A percentile compares a stretch with the other conserved stretches of the same genome.
phyloP scores from a whole-genome alignment of 495 filamentous ascomycete species.

The Talaromyces trachyspermus region DNA sequence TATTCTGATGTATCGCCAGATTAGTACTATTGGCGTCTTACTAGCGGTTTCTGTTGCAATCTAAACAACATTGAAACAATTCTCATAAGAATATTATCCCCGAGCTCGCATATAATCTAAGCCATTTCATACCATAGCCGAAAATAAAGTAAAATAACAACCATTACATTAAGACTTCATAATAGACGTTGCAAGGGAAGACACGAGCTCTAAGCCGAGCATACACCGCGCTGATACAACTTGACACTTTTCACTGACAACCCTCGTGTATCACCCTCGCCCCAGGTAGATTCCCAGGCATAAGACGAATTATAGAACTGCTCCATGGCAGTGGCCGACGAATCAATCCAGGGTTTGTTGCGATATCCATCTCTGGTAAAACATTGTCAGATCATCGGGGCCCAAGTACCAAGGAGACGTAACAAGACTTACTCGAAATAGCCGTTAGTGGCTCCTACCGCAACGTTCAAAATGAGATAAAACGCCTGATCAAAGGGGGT shows the following conservation, averaged over 20 bases:
- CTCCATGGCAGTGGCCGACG: constrained; percentile 49
- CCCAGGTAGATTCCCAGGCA: constrained; percentile 70
- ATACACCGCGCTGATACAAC: constrained; percentile 55
- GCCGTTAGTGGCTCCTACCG: constrained; percentile 73
- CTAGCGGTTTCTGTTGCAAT: too few relatives aligned
- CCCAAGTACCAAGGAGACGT: not conserved
- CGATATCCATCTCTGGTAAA: constrained; percentile 40
- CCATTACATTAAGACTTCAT: too few relatives aligned
- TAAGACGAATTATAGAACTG: constrained; percentile 67
- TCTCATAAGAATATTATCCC: too few relatives aligned
- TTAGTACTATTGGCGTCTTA: too few relatives aligned
- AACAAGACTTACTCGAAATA: constrained; percentile 52
- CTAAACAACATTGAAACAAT: too few relatives aligned
- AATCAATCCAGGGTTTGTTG: constrained; percentile 74
- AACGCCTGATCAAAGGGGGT: constrained; percentile 77
- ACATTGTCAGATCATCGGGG: not conserved
- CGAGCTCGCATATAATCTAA: too few relatives aligned
- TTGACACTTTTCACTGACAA: constrained; percentile 65
- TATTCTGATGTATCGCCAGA: too few relatives aligned
- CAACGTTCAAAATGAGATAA: constrained; percentile 73
- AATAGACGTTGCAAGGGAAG: too few relatives aligned
- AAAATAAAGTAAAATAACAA: not conserved
- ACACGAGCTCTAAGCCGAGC: not conserved
- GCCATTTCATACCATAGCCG: not conserved
- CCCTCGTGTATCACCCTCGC: constrained; percentile 37